Evolutionary conservation across 2,329 filamentous ascomycete genomes (phyloP), one percentile per base, ranked within the genome.

Genomic region (Aspergillus amoenus): DNA sequence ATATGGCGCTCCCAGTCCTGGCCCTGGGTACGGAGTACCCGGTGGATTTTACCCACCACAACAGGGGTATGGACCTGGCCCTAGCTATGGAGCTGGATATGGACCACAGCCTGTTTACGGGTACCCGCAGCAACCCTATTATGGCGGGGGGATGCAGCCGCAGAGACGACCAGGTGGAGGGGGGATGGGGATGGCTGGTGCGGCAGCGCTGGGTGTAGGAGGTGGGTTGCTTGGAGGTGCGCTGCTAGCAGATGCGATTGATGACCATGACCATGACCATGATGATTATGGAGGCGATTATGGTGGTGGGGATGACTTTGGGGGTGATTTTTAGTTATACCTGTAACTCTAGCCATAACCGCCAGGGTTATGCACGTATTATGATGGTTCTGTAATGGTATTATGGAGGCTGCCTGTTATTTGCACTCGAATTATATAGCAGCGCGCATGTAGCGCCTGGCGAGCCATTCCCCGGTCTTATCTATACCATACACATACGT

Each of bases 211-310:
- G 43, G 92, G 92, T 77, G 73, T 90, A 4, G 92, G 91, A 64
- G 92, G 88, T 61, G 92, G 92, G 73, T 69, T 96, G 70, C 67
- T 96, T 1, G 93, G 91, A 65, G 92, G 92, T 55, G 83, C 85
- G 60, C 61, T 96, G 66, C 74, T 96, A 32, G 87, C 82, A 2
- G 80, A 88, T 68, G 87, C 87, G 1, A 80, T 93, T 50, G 76
- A 89, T 5, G 82, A 83, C 64, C 59, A 75, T 21, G 82, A 83
- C 64, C 59, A 75, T 21, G 58, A 66, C 39, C 66, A 64, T 51
- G 69, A 56, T 18, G 60, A 51, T 12, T 30, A 54, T 56, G 51
- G 44, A 5, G 50, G 53, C 50, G 48, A 51, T 17, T 68, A 55
- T 41, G 60, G 58, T 13, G 60, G 49, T 21, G 59, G 43, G 7